These are phyloP conservation scores for Ampelocalamus luodianensis DNA, from an alignment of 176 grass and related monocot species.

Conservation along the genomic window DNA sequence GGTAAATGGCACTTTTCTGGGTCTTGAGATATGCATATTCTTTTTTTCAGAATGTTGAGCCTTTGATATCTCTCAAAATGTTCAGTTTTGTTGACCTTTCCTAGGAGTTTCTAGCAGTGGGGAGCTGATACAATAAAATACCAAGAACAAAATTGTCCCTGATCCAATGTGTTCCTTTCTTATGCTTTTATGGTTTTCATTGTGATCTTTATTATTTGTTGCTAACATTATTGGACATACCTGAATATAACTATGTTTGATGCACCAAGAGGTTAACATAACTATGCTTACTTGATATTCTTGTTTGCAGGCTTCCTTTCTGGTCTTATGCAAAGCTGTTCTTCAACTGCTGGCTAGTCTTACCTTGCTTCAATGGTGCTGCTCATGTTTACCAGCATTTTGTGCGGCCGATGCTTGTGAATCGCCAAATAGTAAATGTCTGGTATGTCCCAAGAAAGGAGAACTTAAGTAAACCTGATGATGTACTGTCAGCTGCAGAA, in stretches of 20 bases:
- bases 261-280: not conserved
- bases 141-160: not conserved
- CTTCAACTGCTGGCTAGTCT: conserved; percentile 94
- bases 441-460: conserved; percentile 73
- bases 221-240: not conserved
- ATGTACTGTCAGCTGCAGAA: conserved; percentile 86
- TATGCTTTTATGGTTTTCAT: conserved; percentile 11
- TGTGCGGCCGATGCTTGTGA: conserved; percentile 78
- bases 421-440: conserved; percentile 81
- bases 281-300: conserved; percentile 6
- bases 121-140: not conserved
- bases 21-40: not conserved
- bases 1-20: conserved; percentile 48
- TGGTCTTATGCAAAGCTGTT: conserved; percentile 95
- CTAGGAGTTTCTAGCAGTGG: not conserved
- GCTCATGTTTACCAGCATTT: conserved; percentile 95
- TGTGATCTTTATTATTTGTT: not conserved
- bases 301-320: conserved; percentile 81
- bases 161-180: not conserved
- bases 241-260: conserved; percentile 7
- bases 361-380: conserved; percentile 87
- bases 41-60: not conserved
- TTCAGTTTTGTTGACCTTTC: not conserved
- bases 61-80: not conserved
- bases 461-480: conserved; percentile 67